Percentiles rank a stretch among this genome's conserved stretches.
phyloP scores from a whole-genome alignment of 2,329 filamentous ascomycete species.

The Diaporthe sp. region DNA sequence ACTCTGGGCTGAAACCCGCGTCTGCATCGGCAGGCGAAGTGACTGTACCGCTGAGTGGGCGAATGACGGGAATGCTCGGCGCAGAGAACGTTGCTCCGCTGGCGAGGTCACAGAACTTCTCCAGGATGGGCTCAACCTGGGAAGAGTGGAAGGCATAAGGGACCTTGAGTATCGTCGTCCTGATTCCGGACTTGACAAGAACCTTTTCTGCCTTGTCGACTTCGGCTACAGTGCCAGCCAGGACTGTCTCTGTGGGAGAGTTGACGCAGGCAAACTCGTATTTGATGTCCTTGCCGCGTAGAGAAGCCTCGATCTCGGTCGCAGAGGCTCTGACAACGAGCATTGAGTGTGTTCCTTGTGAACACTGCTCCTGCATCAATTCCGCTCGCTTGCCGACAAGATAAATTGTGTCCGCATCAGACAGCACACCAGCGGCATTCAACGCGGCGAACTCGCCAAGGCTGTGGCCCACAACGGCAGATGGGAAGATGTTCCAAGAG shows the following conservation, averaged over 20 bases:
- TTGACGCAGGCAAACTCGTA: conserved; percentile 80
- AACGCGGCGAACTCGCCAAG: conserved; percentile 65
- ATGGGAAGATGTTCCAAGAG: conserved; percentile 66
- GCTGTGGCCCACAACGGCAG: conserved; percentile 60
- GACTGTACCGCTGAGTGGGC: conserved; percentile 74
- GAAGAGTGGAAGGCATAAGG: conserved; percentile 68
- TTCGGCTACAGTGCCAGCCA: conserved; percentile 63
- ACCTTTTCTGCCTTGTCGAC: conserved; percentile 59
- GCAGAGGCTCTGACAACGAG: conserved; percentile 62
- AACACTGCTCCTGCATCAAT: conserved; percentile 75
- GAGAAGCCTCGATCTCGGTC: conserved; percentile 66
- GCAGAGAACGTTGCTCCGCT: conserved; percentile 53
- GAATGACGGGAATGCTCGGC: conserved; percentile 74
- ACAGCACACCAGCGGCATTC: conserved; percentile 78
- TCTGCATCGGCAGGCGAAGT: conserved; percentile 58
- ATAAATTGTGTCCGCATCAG: conserved; percentile 78
- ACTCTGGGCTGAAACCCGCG: conserved; percentile 70
- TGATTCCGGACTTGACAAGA: conserved; percentile 52
- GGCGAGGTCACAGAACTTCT: conserved; percentile 67
- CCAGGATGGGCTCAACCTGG: conserved; percentile 67
- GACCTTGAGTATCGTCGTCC: conserved; percentile 61
- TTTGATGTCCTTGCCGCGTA: conserved; percentile 55
- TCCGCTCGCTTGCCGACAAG: conserved; percentile 78
- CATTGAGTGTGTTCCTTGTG: conserved; percentile 74
- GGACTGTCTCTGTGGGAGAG: conserved; percentile 79